Conservation (phyloP, 2,329 filamentous ascomycete genomes). For the Fusarium dimerum region DNA sequence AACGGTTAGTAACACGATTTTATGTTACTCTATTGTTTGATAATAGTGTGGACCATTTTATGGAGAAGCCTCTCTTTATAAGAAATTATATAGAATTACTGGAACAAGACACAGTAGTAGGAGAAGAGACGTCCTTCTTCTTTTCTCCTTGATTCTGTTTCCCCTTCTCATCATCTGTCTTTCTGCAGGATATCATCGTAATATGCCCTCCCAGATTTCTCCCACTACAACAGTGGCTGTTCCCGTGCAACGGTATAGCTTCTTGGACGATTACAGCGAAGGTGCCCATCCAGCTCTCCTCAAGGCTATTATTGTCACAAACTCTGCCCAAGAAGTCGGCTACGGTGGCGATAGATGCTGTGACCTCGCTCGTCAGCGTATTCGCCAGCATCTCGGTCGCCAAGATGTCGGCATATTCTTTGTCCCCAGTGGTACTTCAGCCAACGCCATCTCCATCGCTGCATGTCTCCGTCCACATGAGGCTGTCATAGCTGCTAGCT, state of each 20-base stretch:
- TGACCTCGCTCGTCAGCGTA: slow-evolving; percentile 42
- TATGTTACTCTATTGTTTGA: slow-evolving; percentile 7
- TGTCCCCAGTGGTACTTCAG: slow-evolving; percentile 52
- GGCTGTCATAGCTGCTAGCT: slow-evolving; percentile 50
- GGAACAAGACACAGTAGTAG: neutral
- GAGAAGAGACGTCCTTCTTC: neutral
- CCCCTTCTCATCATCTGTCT: neutral
- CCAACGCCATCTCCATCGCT: slow-evolving; percentile 53
- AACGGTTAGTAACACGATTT: slow-evolving; percentile 20
- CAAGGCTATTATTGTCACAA: slow-evolving; percentile 46
- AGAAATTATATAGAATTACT: slow-evolving; percentile 12
- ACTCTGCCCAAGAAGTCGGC: slow-evolving; percentile 45
- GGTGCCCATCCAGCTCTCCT: slow-evolving; percentile 52
- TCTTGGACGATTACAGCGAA: slow-evolving; percentile 54
- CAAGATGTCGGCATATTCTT: slow-evolving; percentile 50
- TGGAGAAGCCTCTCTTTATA: slow-evolving; percentile 15
- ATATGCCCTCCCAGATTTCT: slow-evolving; percentile 23
- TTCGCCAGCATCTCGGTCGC: slow-evolving; percentile 39
- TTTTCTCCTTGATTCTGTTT: neutral
- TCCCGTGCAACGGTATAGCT: slow-evolving; percentile 40
- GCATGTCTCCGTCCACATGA: slow-evolving; percentile 52
- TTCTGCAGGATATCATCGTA: neutral
- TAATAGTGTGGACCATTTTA: slow-evolving; percentile 15
- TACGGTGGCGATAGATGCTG: slow-evolving; percentile 50
- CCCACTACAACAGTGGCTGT: neutral